Evolutionary conservation across 495 filamentous ascomycete genomes (phyloP), one percentile per base, ranked within the genome.

Genomic region (Amphirosellinia nigrospora): DNA sequence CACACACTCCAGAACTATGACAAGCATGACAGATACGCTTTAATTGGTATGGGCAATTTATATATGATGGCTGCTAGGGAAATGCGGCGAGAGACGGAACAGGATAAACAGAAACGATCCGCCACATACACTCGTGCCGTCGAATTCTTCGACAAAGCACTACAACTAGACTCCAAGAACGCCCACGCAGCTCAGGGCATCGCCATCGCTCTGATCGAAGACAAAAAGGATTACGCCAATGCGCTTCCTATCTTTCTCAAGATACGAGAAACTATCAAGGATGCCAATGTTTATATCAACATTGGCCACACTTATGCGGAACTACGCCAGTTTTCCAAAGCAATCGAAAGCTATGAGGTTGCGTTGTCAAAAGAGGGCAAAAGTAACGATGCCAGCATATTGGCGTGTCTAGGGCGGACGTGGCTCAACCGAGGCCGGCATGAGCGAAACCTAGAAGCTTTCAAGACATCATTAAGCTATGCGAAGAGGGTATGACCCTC

Each of bases 81-180:
- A 79, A 98, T 98, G 94, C 90, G 91, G 55, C 87, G 94, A 60
- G 92, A 96, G 46, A 92, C 92, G 3, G 96, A 98, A 19, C 82
- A 86, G 66, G 95, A 99, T 64, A 96, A 92, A 80, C 91, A 96
- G 70, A 96, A 96, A 81, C 89, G 95, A 50, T 89, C 90, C 50
- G 92, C 91, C 73, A 90, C 88, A 72, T 99, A 98, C 78, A 88
- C 89, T 77, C 92, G 92, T 68, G 95, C 96, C 2, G 94, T 98
- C 13, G 96, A 98, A 77, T 98, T 98, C 83, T 99, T 97, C 77
- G 96, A 98, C 78, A 99, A 99, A 82, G 95, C 94, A 30, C 82
- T 99, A 19, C 94, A 96, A 75, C 82, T 98, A 3, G 96, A 99
- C 74, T 89, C 92, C 1, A 92, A 90, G 79, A 98, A 98, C 71